A percentile compares a stretch with the other conserved stretches of the same genome.
phyloP scores from a whole-genome alignment of 2,329 filamentous ascomycete species.

The Apiospora kogelbergensis region DNA sequence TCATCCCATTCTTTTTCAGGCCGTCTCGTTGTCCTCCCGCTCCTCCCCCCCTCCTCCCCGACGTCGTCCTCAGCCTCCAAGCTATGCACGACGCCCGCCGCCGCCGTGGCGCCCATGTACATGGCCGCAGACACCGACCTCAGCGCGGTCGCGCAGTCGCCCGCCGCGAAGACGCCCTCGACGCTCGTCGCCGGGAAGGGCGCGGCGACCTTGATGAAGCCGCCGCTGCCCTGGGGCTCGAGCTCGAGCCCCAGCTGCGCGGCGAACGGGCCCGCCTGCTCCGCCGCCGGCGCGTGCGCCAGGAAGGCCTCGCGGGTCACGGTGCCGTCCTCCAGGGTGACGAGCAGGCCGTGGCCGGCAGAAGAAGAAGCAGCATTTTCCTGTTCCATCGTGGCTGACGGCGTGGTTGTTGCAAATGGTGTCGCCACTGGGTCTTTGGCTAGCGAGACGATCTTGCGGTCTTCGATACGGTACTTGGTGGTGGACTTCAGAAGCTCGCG shows the following conservation, averaged over 20 bases:
- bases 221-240: conserved; percentile 43
- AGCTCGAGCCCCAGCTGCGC: conserved; percentile 44
- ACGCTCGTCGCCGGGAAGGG: conserved; percentile 52
- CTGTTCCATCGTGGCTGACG: too few species aligned
- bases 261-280: conserved; percentile 41
- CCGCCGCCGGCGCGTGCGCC: conserved; percentile 35
- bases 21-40: not conserved
- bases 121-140: conserved; percentile 26
- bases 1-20: not conserved
- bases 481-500: conserved; percentile 25
- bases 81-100: not conserved
- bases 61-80: not conserved
- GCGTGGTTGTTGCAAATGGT: conserved; percentile 19
- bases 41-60: not conserved
- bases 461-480: conserved; percentile 38
- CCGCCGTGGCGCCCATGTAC: conserved; percentile 22
- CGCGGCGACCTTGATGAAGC: conserved; percentile 37
- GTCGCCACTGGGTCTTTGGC: conserved; percentile 16
- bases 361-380: too few species aligned
- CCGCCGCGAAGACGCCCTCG: conserved; percentile 52
- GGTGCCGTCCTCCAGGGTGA: not conserved
- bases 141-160: conserved; percentile 42
- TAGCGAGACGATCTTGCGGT: conserved; percentile 23
- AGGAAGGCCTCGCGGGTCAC: not conserved
- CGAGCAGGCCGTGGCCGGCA: not conserved